phyloP scores from a whole-genome alignment of 495 filamentous ascomycete species.

The Cenococcum geophilum region DNA sequence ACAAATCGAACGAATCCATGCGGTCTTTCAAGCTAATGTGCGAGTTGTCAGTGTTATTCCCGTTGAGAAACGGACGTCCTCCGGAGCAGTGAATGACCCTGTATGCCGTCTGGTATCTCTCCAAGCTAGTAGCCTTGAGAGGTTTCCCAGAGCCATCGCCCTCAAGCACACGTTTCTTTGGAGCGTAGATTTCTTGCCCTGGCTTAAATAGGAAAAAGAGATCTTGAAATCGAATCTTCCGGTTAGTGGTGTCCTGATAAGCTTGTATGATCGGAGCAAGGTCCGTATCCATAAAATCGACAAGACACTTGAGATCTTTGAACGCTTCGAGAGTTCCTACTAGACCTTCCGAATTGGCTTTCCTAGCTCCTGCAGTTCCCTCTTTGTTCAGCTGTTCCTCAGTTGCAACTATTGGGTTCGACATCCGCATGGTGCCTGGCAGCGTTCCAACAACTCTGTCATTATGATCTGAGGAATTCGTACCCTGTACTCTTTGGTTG shows the following conservation, averaged over 20 bases:
- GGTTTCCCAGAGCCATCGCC: neutral
- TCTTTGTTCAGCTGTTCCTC: neutral
- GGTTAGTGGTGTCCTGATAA: neutral
- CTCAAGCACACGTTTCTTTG: neutral
- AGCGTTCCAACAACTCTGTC: no score
- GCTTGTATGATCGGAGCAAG: neutral
- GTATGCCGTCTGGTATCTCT: neutral
- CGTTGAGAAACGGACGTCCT: neutral
- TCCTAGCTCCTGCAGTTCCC: neutral
- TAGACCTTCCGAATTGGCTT: neutral
- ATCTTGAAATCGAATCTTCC: slow-evolving; percentile 1
- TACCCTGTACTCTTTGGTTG: neutral
- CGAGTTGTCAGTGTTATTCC: neutral
- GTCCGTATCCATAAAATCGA: slow-evolving; percentile 2
- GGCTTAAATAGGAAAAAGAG: slow-evolving; percentile 5
- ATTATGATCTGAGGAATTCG: neutral
- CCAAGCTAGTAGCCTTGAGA: neutral
- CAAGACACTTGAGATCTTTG: neutral
- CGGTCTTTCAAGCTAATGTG: neutral
- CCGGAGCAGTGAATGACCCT: neutral
- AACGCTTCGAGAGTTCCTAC: neutral
- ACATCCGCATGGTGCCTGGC: no score
- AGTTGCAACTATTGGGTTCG: neutral
- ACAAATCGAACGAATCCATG: neutral
- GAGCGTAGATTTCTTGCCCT: neutral